Evolutionary conservation across 2,329 filamentous ascomycete species (phyloP).

Genomic region (Ceratocystis lukuohia): DNA sequence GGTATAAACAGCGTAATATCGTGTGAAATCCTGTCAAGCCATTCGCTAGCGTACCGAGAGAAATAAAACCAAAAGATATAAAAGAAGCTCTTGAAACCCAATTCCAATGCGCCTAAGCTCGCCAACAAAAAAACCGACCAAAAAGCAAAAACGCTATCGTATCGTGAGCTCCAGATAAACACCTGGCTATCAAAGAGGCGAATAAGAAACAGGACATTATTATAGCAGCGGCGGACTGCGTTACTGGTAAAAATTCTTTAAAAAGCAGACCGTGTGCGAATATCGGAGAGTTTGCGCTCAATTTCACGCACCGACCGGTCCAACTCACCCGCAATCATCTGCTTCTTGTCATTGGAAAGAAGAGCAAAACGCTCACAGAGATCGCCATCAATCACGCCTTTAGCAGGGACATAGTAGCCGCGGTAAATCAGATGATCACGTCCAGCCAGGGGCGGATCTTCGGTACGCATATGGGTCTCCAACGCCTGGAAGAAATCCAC

Average conservation of each 20-base stretch:
- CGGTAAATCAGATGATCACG: constrained; percentile 93
- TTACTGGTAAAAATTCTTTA: constrained; percentile 30
- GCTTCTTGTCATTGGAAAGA: constrained; percentile 76
- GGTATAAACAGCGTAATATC: constrained; percentile 13
- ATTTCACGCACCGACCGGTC: constrained; percentile 86
- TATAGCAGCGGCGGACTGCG: constrained; percentile 1
- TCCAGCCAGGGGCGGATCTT: constrained; percentile 78
- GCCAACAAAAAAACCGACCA: constrained; percentile 15
- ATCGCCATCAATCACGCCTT: constrained; percentile 93
- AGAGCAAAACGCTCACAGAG: constrained; percentile 83
- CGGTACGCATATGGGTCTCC: constrained; percentile 72
- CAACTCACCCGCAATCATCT: constrained; percentile 85
- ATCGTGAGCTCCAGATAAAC: constrained; percentile 9
- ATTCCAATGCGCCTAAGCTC: constrained; percentile 13
- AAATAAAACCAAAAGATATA: not conserved
- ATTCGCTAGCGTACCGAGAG: constrained; percentile 3
- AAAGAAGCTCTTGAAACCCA: constrained; percentile 9
- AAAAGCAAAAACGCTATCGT: constrained; percentile 6
- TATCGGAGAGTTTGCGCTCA: constrained; percentile 80
- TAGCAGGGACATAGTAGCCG: constrained; percentile 90
- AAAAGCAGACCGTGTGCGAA: constrained; percentile 47
- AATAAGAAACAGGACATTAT: not conserved
- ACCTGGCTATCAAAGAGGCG: not conserved
- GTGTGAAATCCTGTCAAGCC: constrained; percentile 10
- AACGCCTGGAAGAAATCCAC: constrained; percentile 95